A percentile compares a stretch with the other conserved stretches of the same genome.
Conservation (phyloP, 2,329 filamentous ascomycete species). For the Bipolaris victoriae region DNA sequence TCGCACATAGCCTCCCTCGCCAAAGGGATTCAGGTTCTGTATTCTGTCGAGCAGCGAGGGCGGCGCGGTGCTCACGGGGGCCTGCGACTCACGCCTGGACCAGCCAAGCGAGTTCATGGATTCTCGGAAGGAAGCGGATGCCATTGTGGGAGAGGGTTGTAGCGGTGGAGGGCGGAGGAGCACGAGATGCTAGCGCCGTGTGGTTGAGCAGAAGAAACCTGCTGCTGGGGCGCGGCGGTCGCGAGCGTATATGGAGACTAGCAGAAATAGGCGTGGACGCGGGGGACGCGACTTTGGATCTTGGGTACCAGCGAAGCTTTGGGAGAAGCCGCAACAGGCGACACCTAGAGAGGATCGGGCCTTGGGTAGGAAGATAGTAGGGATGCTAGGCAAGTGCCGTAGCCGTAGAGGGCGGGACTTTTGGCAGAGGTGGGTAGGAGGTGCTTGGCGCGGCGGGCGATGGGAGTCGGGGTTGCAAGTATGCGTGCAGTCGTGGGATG, state of each 20-base stretch:
- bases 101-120: constrained; percentile 95
- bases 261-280: constrained; percentile 17
- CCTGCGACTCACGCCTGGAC: constrained; percentile 81
- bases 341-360: constrained; percentile 36
- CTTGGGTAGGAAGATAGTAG: constrained; percentile 8
- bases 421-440: constrained; percentile 6
- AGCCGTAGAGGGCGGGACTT: constrained; percentile 12
- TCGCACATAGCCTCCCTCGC: constrained; percentile 83
- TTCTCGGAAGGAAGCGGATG: constrained; percentile 87
- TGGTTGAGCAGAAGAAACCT: constrained; percentile 8
- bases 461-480: neutral
- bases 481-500: neutral
- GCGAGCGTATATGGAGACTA: constrained; percentile 15
- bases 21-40: constrained; percentile 86
- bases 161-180: constrained; percentile 8
- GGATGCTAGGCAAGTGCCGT: constrained; percentile 24
- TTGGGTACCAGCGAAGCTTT: constrained; percentile 35
- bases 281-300: constrained; percentile 5
- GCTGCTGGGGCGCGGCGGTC: constrained; percentile 8
- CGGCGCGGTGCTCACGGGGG: constrained; percentile 75
- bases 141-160: constrained; percentile 62
- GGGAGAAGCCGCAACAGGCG: constrained; percentile 46
- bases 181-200: constrained; percentile 31
- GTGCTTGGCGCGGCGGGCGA: neutral
- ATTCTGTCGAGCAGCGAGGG: constrained; percentile 80